phyloP scores from a whole-genome alignment of 441 rosid genomes.

The Kokia cookei region DNA sequence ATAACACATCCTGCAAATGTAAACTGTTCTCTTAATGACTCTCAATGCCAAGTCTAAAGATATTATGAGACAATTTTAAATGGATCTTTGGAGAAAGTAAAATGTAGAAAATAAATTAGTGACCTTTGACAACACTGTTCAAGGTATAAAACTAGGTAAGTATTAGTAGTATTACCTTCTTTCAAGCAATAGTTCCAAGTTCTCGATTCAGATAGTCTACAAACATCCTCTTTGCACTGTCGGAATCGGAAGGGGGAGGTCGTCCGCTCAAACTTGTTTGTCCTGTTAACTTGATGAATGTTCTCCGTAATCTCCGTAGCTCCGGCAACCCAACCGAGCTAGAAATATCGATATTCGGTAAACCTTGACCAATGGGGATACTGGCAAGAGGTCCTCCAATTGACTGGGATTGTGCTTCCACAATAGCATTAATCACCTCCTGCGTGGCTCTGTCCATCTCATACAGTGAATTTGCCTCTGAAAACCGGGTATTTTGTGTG shows the following conservation, averaged over 20 bases:
- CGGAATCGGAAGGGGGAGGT: constrained; percentile 78
- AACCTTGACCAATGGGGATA: constrained; percentile 51
- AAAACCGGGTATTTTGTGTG: constrained; percentile 57
- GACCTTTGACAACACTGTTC: background rate
- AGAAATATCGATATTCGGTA: constrained; percentile 51
- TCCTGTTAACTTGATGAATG: constrained; percentile 80
- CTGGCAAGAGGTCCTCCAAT: constrained; percentile 65
- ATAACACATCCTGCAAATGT: background rate
- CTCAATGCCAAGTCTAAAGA: background rate
- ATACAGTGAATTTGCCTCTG: constrained; percentile 79
- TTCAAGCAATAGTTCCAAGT: constrained; percentile 39
- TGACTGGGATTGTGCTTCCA: constrained; percentile 73
- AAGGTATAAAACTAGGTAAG: background rate
- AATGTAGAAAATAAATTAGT: background rate
- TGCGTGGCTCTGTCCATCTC: constrained; percentile 88
- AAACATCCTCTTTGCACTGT: constrained; percentile 89
- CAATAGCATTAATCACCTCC: constrained; percentile 62
- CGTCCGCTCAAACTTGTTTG: constrained; percentile 87
- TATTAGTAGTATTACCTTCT: background rate
- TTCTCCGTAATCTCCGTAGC: constrained; percentile 71
- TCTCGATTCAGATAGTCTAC: constrained; percentile 92
- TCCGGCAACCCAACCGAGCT: constrained; percentile 82
- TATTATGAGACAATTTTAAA: background rate
- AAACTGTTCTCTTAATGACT: background rate
- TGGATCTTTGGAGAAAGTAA: background rate